A percentile compares a stretch with the other conserved stretches of the same genome.
Conservation (phyloP, 495 filamentous ascomycete genomes). For the Acidiella bohemica region DNA sequence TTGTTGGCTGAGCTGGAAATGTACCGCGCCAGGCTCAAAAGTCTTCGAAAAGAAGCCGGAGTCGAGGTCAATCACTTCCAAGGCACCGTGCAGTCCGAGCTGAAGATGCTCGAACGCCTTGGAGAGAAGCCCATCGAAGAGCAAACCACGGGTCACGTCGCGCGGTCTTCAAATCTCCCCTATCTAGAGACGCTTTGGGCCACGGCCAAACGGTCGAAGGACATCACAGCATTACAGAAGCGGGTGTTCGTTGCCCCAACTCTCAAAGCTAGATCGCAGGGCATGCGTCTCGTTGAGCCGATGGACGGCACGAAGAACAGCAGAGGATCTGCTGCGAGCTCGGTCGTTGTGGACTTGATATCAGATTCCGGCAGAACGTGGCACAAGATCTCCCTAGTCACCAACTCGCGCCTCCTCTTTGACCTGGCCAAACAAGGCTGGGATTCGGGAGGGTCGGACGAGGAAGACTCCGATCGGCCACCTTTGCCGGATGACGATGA, state of each 20-base stretch:
- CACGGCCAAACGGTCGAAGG: conserved; percentile 25
- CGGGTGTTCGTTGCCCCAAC: conserved; percentile 6
- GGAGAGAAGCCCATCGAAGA: conserved; percentile 12
- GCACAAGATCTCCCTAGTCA: conserved; percentile 27
- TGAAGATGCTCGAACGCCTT: conserved; percentile 20
- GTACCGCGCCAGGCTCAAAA: conserved; percentile 15
- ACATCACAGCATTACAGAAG: conserved; percentile 22
- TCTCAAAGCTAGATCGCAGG: conserved; percentile 8
- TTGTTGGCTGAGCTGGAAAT: conserved; percentile 22
- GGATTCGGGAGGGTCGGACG: conserved; percentile 17
- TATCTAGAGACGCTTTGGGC: conserved; percentile 28
- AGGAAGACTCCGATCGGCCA: conserved; percentile 35
- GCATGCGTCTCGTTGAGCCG: conserved; percentile 1
- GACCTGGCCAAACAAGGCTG: conserved; percentile 32
- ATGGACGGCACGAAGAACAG: background rate
- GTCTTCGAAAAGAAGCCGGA: conserved; percentile 12
- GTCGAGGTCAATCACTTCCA: conserved; percentile 23
- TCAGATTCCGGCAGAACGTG: conserved; percentile 24
- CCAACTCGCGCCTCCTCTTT: conserved; percentile 26
- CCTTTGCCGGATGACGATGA: conserved; percentile 18
- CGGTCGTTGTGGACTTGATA: conserved; percentile 26
- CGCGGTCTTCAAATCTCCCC: conserved; percentile 26
- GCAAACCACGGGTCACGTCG: conserved; percentile 17
- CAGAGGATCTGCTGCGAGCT: conserved; percentile 5
- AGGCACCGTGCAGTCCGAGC: conserved; percentile 23